Conservation (phyloP, 495 filamentous ascomycete species). For the Penicillium maclennaniae region DNA sequence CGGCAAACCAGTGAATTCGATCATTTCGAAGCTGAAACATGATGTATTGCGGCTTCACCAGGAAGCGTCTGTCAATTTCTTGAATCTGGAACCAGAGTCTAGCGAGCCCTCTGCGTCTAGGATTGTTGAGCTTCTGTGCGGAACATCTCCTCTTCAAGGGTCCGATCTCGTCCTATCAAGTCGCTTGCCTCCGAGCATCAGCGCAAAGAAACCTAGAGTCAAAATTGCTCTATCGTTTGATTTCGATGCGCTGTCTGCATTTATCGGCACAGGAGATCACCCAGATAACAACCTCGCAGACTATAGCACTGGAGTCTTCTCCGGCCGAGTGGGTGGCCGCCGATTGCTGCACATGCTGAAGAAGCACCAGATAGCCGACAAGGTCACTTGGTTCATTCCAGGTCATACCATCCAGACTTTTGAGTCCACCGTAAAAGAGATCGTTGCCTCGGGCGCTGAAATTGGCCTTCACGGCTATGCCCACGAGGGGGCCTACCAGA, state of each 20-base stretch:
- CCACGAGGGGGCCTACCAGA: conserved; percentile 53
- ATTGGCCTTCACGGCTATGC: conserved; percentile 60
- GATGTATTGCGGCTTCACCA: background rate
- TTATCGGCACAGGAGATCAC: background rate
- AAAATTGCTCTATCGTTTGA: background rate
- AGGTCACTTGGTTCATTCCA: conserved; percentile 2
- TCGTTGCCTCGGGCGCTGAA: conserved; percentile 54
- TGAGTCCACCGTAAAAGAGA: conserved; percentile 22
- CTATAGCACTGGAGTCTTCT: background rate
- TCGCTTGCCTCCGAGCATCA: background rate
- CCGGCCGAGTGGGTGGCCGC: background rate
- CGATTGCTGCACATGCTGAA: background rate
- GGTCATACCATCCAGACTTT: background rate
- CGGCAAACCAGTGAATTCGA: background rate
- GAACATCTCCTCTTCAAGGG: background rate
- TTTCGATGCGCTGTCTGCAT: background rate
- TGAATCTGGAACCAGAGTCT: background rate
- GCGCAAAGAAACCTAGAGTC: background rate
- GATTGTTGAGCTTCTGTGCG: no score
- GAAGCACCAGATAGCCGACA: background rate
- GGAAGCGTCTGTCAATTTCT: background rate
- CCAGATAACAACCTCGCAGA: no score
- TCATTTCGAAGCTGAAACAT: background rate
- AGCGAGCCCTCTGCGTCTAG: no score
- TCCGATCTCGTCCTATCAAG: background rate